These are phyloP conservation scores for Glycine latifolia DNA, from an alignment of 306 rosid genomes.

Conservation along the genomic window DNA sequence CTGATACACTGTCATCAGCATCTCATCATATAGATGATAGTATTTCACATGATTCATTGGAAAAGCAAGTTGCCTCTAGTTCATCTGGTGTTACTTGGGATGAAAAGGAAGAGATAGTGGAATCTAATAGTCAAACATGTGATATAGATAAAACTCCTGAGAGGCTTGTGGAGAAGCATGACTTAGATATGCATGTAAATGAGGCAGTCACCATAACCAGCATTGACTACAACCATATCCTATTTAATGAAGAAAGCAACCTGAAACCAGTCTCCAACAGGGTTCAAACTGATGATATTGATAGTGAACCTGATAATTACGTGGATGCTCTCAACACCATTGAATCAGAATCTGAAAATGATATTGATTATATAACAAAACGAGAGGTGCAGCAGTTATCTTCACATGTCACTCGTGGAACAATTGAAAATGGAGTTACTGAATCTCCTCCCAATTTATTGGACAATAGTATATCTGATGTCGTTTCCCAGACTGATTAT, in stretches of 20 bases:
- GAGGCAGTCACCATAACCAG: constrained; percentile 50
- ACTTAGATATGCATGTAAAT: constrained; percentile 48
- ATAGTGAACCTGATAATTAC: constrained; percentile 82
- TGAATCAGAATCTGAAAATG: constrained; percentile 87
- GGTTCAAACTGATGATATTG: constrained; percentile 67
- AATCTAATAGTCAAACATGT: constrained; percentile 54
- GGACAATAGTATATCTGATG: constrained; percentile 51
- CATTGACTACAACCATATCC: constrained; percentile 52
- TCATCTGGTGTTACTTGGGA: constrained; percentile 88
- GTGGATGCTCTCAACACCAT: constrained; percentile 94
- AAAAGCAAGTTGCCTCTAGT: constrained; percentile 65
- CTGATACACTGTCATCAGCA: constrained; percentile 38
- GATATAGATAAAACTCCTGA: constrained; percentile 57
- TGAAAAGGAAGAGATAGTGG: constrained; percentile 88
- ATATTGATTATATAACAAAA: constrained; percentile 78
- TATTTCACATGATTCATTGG: constrained; percentile 59
- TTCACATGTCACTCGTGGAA: constrained; percentile 47
- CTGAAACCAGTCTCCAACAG: constrained; percentile 48
- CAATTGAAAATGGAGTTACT: constrained; percentile 53
- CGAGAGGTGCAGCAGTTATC: constrained; percentile 59
- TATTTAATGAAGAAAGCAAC: constrained; percentile 55
- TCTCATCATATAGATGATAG: constrained; percentile 58
- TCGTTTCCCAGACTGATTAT: constrained; percentile 49
- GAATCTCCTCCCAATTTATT: constrained; percentile 49
- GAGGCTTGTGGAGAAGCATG: constrained; percentile 47